These are phyloP conservation scores for Barnettozyma pratensis DNA, from an alignment of 805 yeast genomes.

Conservation along the genomic window DNA sequence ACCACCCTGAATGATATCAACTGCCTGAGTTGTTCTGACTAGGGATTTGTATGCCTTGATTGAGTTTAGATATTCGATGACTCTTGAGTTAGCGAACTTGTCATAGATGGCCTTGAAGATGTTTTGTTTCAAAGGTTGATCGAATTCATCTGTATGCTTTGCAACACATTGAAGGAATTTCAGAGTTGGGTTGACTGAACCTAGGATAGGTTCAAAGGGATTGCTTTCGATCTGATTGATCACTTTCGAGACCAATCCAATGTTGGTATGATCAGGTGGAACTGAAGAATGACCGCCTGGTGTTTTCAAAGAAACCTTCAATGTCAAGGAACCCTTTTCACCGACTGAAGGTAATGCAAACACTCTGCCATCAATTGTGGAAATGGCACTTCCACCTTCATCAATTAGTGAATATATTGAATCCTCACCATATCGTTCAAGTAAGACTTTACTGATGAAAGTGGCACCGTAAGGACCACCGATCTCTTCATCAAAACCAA, in stretches of 20 bases:
- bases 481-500: constrained; percentile 76
- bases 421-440: constrained; percentile 51
- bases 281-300: constrained; percentile 72
- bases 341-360: constrained; percentile 55
- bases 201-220: constrained; percentile 43
- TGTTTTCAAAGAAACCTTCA: constrained; percentile 45
- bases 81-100: constrained; percentile 30
- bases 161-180: constrained; percentile 59
- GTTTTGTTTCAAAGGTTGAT: constrained; percentile 18
- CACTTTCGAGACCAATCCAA: constrained; percentile 60
- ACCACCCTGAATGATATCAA: constrained; percentile 30
- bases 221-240: constrained; percentile 49
- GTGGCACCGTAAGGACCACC: constrained; percentile 60
- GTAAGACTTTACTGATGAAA: constrained; percentile 39
- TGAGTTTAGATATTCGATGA: constrained; percentile 30
- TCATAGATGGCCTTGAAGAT: constrained; percentile 32
- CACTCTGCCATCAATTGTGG: constrained; percentile 28
- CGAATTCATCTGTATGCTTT: constrained; percentile 31
- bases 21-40: constrained; percentile 36
- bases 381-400: constrained; percentile 50
- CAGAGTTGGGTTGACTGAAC: constrained; percentile 49
- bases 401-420: constrained; percentile 60
- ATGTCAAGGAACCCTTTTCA: constrained; percentile 56
- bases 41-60: constrained; percentile 40
- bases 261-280: constrained; percentile 70